Percentiles rank a stretch among this genome's conserved stretches.
Conservation (phyloP, 768 basidiomycete genomes). For the Boletus pseudo-olivaceus region DNA sequence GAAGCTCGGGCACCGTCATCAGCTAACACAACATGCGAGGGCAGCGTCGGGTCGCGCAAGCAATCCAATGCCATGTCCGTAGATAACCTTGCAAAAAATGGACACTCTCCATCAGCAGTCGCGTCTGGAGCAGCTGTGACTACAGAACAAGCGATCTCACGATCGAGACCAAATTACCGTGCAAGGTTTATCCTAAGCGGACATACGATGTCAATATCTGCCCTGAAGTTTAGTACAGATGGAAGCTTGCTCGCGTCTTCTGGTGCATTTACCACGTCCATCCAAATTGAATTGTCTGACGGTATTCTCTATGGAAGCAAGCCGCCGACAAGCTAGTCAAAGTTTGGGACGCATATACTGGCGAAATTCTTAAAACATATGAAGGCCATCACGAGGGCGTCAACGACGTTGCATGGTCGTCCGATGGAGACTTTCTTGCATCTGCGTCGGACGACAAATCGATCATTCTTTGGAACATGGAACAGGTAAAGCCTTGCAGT, state of each 20-base stretch:
- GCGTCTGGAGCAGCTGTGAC: not conserved
- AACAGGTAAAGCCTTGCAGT: constrained; percentile 42
- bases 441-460: constrained; percentile 94
- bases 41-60: constrained; percentile 3
- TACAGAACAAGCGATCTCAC: constrained; percentile 4
- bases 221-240: constrained; percentile 86
- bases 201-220: constrained; percentile 80
- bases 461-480: constrained; percentile 80
- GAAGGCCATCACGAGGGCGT: constrained; percentile 78
- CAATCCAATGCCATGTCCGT: constrained; percentile 8
- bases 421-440: constrained; percentile 77
- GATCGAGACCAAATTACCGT: constrained; percentile 48
- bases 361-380: constrained; percentile 69
- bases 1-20: constrained; percentile 1
- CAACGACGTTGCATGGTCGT: constrained; percentile 88
- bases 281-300: constrained; percentile 10
- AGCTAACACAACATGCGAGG: not conserved
- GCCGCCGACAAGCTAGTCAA: constrained; percentile 83
- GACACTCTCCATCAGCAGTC: not conserved
- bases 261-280: constrained; percentile 49
- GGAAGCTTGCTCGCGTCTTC: constrained; percentile 79
- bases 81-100: constrained; percentile 4
- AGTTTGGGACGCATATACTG: constrained; percentile 72
- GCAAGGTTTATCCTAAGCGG: constrained; percentile 66
- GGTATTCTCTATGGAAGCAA: constrained; percentile 44